Base-by-base conservation (phyloP, 257 asterid genomes). In the Solanum medicagineum region DNA sequence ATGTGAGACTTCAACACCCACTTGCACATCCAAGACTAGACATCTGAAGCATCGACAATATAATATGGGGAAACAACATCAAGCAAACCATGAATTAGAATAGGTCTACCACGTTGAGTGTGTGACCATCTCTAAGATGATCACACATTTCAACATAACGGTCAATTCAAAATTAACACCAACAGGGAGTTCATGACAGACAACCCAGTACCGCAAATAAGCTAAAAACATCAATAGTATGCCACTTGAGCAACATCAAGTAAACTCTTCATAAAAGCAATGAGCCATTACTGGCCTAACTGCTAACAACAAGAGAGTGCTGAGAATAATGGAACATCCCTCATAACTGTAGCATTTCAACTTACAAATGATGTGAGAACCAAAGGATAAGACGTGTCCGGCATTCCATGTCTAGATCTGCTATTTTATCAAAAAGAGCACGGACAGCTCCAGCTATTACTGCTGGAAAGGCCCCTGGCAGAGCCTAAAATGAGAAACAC, bases 341-440 rank as follows among this genome's bases (percentile, higher is more conserved):
- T 42, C 81, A 51, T 16, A 49, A 65, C 66, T 55, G 81, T 84
- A 60, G 65, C 17, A 51, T 57, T 40, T 55, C 10, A 62, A 88
- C 99, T 93, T 92, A 97, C 99, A 97, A 88, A 91, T 97, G 99
- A 91, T 97, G 99, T 80, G 99, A 92, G 91, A 97, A 97, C 99
- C 99, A 97, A 86, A 95, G 98, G 92, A 97, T 89, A 68, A 97
- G 97, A 84, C 98, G 99, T 45, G 94, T 94, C 44, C 97, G 92
- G 88, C 99, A 95, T 87, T 97, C 99, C 99, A 97, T 97, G 87
- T 97, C 99, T 83, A 97, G 79, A 81, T 95, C 97, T 87, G 96
- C 92, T 88, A 97, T 95, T 91, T 88, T 94, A 81, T 97, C 98
- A 87, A 95, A 97, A 86, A 95, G 98, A 75, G 95, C 92, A 71